These are phyloP conservation scores for Phytopythium mirpurense DNA, from an alignment of 352 stramenopile species.

Conservation along the genomic window DNA sequence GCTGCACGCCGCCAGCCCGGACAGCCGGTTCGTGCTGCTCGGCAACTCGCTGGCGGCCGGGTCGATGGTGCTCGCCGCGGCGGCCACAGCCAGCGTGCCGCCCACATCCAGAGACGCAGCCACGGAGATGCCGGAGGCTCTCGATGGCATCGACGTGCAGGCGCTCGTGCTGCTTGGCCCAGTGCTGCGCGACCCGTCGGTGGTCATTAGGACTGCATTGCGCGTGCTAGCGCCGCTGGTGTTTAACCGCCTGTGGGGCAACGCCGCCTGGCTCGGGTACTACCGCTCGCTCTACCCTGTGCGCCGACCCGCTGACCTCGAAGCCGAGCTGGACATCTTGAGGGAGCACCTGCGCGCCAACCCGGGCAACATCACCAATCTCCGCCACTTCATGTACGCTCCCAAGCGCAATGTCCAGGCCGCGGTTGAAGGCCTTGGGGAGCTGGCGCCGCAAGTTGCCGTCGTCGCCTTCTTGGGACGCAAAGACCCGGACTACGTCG, in stretches of 20 bases:
- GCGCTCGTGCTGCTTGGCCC: constrained; percentile 26
- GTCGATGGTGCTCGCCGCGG: constrained; percentile 24
- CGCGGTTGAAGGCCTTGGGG: constrained; percentile 14
- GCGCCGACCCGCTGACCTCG: constrained; percentile 17
- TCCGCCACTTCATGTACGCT: constrained; percentile 18
- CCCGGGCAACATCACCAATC: constrained; percentile 19
- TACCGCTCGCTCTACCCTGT: constrained; percentile 33
- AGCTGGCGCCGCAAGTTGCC: neutral
- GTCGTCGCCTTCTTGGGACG: constrained; percentile 32
- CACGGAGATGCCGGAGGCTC: too few species aligned
- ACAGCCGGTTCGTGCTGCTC: constrained; percentile 24
- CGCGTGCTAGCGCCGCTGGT: constrained; percentile 26
- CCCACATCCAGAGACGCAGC: too few species aligned
- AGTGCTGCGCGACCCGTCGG: constrained; percentile 23
- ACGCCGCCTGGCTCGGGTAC: constrained; percentile 24
- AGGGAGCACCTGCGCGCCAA: constrained; percentile 13
- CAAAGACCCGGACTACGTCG: constrained; percentile 30
- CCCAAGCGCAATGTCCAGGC: constrained; percentile 16
- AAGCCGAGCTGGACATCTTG: constrained; percentile 20
- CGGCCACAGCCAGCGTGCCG: neutral
- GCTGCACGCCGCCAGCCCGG: constrained; percentile 12
- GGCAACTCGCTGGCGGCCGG: constrained; percentile 34
- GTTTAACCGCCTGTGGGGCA: constrained; percentile 24
- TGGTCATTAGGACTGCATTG: constrained; percentile 16
- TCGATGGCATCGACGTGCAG: constrained; percentile 3